Evolutionary conservation across 257 asterid species (phyloP).

Genomic region (Buddleja alternifolia): DNA sequence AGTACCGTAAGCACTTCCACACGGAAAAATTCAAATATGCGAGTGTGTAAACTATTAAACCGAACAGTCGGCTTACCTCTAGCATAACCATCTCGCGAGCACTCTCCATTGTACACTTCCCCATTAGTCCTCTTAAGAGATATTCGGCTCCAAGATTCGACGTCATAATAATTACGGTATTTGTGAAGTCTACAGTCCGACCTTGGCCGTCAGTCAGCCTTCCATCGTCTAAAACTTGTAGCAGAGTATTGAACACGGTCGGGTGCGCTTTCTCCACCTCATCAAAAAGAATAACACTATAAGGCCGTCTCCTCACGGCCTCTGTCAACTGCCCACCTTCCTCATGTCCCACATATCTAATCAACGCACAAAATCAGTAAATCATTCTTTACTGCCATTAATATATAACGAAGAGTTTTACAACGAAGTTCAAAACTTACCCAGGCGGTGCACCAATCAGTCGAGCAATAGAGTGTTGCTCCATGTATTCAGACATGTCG

Average conservation of each 20-base stretch:
- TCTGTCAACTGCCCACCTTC: constrained; percentile 95
- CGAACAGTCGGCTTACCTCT: constrained; percentile 42
- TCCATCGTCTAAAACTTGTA: constrained; percentile 89
- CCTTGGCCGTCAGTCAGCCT: constrained; percentile 96
- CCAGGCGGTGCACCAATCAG: constrained; percentile 97
- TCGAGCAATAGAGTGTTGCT: constrained; percentile 90
- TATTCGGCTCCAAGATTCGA: constrained; percentile 87
- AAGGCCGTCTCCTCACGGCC: constrained; percentile 90
- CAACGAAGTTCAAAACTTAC: constrained; percentile 34
- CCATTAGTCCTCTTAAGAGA: constrained; percentile 66
- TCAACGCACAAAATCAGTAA: background rate
- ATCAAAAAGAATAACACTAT: constrained; percentile 78
- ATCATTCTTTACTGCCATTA: background rate
- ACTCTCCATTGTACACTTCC: constrained; percentile 66
- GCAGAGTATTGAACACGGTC: constrained; percentile 70
- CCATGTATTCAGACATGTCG: constrained; percentile 97
- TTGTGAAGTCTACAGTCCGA: constrained; percentile 79
- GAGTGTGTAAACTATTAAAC: background rate
- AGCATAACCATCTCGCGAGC: constrained; percentile 93
- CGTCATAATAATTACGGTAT: constrained; percentile 84
- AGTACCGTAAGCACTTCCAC: background rate
- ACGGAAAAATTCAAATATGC: background rate
- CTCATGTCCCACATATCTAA: constrained; percentile 89
- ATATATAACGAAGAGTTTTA: background rate
- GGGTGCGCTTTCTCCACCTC: constrained; percentile 93